Conservation (phyloP, 2,329 filamentous ascomycete species). For the Arachnomyces sp. region DNA sequence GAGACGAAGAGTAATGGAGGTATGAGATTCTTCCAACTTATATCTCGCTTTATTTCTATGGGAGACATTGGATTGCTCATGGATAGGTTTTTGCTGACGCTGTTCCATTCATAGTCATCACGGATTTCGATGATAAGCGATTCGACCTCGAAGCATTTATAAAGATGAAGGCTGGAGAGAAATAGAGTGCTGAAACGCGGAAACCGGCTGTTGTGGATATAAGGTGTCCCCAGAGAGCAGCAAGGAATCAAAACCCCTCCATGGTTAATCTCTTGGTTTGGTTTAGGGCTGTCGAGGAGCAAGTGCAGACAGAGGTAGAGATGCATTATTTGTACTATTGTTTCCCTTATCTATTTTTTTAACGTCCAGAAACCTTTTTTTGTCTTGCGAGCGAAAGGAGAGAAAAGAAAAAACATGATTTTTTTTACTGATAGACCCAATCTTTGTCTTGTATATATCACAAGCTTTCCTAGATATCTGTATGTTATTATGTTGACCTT, state of each 20-base stretch:
- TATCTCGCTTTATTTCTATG: constrained; percentile 1
- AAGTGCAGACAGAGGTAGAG: not conserved
- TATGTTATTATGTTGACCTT: constrained; percentile 12
- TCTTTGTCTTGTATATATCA: constrained; percentile 36
- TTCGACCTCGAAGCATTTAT: constrained; percentile 89
- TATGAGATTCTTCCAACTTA: no score
- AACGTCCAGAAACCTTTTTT: constrained; percentile 33
- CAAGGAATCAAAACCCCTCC: no score
- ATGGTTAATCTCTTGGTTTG: not conserved
- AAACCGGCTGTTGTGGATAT: not conserved
- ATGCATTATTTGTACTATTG: constrained; percentile 12
- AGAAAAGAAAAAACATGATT: constrained; percentile 20
- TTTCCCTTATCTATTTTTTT: constrained; percentile 26
- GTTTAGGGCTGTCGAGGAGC: not conserved
- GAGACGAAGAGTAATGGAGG: constrained; percentile 25
- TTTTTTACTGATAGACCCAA: constrained; percentile 34
- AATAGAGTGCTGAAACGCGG: not conserved
- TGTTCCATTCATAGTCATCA: constrained; percentile 46
- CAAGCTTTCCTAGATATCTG: constrained; percentile 29
- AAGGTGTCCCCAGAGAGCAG: not conserved
- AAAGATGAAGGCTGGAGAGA: constrained; percentile 49
- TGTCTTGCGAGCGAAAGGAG: constrained; percentile 34
- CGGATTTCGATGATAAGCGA: constrained; percentile 73
- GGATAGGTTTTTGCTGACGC: constrained; percentile 13
- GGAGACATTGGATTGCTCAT: not conserved